Base-by-base conservation (phyloP, 2,329 filamentous ascomycete genomes). In the Fusarium goolgardi region DNA sequence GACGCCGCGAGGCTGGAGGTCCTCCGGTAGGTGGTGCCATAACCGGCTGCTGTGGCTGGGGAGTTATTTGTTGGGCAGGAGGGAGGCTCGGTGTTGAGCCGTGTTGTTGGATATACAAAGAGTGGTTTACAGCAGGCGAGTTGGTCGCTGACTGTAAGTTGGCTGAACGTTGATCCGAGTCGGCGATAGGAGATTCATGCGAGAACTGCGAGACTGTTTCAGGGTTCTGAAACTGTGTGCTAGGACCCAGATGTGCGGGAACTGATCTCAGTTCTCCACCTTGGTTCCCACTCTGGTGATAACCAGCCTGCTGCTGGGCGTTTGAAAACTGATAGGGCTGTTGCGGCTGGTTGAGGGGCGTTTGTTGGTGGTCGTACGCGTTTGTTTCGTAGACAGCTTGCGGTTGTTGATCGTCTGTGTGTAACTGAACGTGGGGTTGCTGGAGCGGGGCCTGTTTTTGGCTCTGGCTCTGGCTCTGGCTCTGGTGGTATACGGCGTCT, bases 131-230 rank as follows among this genome's bases (percentile, higher is more conserved):
- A 56, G 80, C 78, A 27, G 83, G 79, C 13, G 82, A 81, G n/a
- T 77, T 75, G 65, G 83, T 82, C 47, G 78, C 75, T 52, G 81
- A 80, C 34, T 84, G 81, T 54, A 80, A 71, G 67, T 79, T 80
- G 65, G 77, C 74, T 63, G 80, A 77, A 50, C 73, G 73, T 63
- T 77, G 76, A 62, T 86, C 85, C 39, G 80, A 79, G 65, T 88
- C 86, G 41, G 81, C 79, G 20, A 83, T 75, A 35, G 84, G 84
- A 34, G 87, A 89, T 61, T 90, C 88, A 81, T 86, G 83, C 74
- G 88, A 90, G 69, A 88, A 75, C 76, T 89, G 87, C 9, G 87
- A 90, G 37, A 87, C 77, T 7, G 87, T 88, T 75, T 90, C 88
- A 29, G 86, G 78, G 72, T 88, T 89, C 57, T 76, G 78, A 52